Conservation (phyloP, 2,329 filamentous ascomycete species). For the Aspergillus neoniger region DNA sequence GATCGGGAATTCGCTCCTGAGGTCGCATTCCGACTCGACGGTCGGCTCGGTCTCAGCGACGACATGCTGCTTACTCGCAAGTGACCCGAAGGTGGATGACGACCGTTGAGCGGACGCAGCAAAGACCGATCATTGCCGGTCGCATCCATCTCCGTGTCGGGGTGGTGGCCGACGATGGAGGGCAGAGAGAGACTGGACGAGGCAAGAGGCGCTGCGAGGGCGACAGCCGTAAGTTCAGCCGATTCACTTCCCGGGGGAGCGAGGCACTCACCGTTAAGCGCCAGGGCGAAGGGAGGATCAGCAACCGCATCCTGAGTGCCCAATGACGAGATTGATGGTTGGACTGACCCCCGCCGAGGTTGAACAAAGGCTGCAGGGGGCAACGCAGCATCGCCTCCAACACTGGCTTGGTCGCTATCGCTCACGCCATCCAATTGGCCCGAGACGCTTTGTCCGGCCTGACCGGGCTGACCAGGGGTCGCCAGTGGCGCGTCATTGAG, state of each 20-base stretch:
- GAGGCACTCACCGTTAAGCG: constrained; percentile 19
- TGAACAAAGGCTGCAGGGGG: constrained; percentile 12
- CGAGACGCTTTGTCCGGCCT: background rate
- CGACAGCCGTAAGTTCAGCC: background rate
- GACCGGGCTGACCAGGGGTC: background rate
- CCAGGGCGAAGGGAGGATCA: constrained; percentile 12
- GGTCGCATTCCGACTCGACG: background rate
- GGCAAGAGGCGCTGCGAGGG: constrained; percentile 13
- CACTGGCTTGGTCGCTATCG: background rate
- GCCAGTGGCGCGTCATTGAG: constrained; percentile 2
- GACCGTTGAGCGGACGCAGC: background rate
- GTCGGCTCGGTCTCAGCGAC: background rate
- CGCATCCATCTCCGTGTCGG: background rate
- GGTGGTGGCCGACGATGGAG: constrained; percentile 9
- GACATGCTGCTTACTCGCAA: background rate
- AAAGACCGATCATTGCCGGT: background rate
- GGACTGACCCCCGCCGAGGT: constrained; percentile 2
- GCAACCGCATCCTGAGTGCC: constrained; percentile 22
- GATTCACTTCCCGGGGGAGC: background rate
- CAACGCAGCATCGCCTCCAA: background rate
- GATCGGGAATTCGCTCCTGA: background rate
- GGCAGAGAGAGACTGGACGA: constrained; percentile 18
- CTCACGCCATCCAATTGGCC: background rate
- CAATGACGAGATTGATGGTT: constrained; percentile 31
- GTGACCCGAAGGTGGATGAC: background rate